Evolutionary conservation across 2,329 filamentous ascomycete species (phyloP), one percentile per base, ranked within the genome.

Genomic region (Laburnicola sp.): DNA sequence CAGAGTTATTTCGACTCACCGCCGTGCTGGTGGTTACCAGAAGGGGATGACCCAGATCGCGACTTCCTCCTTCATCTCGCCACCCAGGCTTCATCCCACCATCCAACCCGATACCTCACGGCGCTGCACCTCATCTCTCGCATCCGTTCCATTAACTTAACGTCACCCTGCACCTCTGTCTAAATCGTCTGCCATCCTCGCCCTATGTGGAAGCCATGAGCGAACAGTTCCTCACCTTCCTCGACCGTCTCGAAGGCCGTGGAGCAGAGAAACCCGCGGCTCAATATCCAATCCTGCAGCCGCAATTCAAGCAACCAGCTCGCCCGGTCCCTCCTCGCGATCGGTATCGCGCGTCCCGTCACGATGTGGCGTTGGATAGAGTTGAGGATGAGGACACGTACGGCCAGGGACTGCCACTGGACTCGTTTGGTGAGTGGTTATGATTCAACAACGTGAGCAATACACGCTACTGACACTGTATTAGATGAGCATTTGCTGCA

Each of bases 341-440:
- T 37, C 65, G 62, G 2, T 71, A 64, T 53, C 66, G 63, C 27
- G 48, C 56, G 4, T 50, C 45, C 22, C 60, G 56, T 34, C 51
- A 58, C 11, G 48, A 60, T 21, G 41, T 48, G 21, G 43, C 56
- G 31, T 62, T 63, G 42, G 65, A 67, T 34, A 36, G 37, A 1
- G 55, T 65, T 3, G 68, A 65, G 38, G 69, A 69, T 22, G 62
- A 70, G 28, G 43, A 53, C 9, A 28, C 45, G 16, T 39, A 53
- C 39, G 51, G 31, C 16, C 23, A 50, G 26, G 45, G 52, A 11
- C 22, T 30, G 31, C 10, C 38, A 4, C 66, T 80, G 9, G 78
- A 82, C 68, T 73, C 73, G 2, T 82, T 81, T 57, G 79, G 80
- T 82, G 58, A 58, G 71, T 48, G 11, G 1, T 31, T 2, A 9